Percentiles rank a stretch among this genome's conserved stretches.
Conservation (phyloP, 2,329 filamentous ascomycete genomes). For the Torrubiella hemipterigena region DNA sequence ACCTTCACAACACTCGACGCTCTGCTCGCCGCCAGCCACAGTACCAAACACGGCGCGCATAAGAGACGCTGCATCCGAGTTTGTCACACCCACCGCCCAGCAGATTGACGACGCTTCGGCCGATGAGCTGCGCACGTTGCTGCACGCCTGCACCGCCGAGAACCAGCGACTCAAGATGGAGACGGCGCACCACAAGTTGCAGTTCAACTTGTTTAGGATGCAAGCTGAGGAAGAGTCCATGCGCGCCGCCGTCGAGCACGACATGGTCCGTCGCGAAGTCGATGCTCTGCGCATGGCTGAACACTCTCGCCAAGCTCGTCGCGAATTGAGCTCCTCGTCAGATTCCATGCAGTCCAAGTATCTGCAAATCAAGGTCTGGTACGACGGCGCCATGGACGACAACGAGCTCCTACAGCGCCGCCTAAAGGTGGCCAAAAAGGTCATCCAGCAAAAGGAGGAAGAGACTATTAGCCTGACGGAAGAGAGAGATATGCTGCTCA, state of each 20-base stretch:
- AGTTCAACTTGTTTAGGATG: constrained; percentile 73
- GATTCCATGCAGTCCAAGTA: constrained; percentile 43
- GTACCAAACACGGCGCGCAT: constrained; percentile 21
- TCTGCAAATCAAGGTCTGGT: constrained; percentile 52
- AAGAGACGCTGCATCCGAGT: constrained; percentile 23
- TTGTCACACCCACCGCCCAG: constrained; percentile 31
- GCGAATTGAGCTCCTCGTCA: constrained; percentile 37
- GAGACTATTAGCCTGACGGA: constrained; percentile 59
- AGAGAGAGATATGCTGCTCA: constrained; percentile 65
- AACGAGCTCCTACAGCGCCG: constrained; percentile 52
- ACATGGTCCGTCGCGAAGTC: constrained; percentile 80
- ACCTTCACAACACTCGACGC: constrained; percentile 34
- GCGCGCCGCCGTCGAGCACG: constrained; percentile 79
- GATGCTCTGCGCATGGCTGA: constrained; percentile 70
- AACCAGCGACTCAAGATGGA: constrained; percentile 61
- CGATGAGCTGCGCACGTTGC: constrained; percentile 45
- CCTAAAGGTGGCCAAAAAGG: constrained; percentile 60
- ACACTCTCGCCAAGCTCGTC: constrained; percentile 49
- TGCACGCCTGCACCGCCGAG: constrained; percentile 42
- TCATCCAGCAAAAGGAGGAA: constrained; percentile 68
- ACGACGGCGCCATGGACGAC: constrained; percentile 54
- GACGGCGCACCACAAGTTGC: constrained; percentile 79
- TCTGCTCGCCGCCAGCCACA: constrained; percentile 44
- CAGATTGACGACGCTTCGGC: constrained; percentile 40
- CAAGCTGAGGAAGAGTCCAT: constrained; percentile 78